These are phyloP conservation scores for Gossypium australe DNA, from an alignment of 345 rosid species.

Conservation along the genomic window DNA sequence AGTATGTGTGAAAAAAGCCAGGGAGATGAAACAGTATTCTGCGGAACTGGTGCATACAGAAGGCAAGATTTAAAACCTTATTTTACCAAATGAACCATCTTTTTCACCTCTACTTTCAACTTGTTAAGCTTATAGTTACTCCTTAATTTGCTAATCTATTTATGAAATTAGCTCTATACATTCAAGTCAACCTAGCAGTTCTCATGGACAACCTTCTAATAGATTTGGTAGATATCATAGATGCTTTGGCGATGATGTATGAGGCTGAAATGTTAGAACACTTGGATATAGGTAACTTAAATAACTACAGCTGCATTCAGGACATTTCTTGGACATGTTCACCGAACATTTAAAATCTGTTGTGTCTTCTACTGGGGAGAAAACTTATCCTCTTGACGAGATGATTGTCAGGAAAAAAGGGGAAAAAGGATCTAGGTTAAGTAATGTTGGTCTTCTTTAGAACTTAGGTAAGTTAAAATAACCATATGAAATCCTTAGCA, in stretches of 20 bases:
- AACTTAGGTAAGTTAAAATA: not conserved
- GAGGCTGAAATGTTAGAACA: not conserved
- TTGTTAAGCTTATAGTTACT: not conserved
- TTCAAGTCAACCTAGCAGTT: not conserved
- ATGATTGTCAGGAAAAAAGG: not conserved
- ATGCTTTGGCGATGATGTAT: not conserved
- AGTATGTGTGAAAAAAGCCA: constrained; percentile 69
- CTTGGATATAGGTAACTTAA: not conserved
- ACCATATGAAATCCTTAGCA: not conserved
- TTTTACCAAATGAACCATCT: not conserved
- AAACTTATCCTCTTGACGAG: not conserved
- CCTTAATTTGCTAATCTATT: not conserved
- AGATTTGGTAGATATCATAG: not conserved
- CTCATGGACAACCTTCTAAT: not conserved
- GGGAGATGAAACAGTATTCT: constrained; percentile 68
- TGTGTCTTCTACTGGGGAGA: not conserved
- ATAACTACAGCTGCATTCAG: not conserved
- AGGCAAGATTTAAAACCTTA: constrained; percentile 48
- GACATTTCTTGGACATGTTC: not conserved
- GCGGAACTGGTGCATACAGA: constrained; percentile 66
- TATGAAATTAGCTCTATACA: not conserved
- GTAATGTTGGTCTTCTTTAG: constrained; percentile 1
- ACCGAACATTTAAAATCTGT: not conserved
- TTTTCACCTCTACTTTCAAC: constrained; percentile 8
- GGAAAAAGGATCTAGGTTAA: not conserved